Base-by-base conservation (phyloP, 2,329 filamentous ascomycete species). In the Colletotrichum echinochloae region DNA sequence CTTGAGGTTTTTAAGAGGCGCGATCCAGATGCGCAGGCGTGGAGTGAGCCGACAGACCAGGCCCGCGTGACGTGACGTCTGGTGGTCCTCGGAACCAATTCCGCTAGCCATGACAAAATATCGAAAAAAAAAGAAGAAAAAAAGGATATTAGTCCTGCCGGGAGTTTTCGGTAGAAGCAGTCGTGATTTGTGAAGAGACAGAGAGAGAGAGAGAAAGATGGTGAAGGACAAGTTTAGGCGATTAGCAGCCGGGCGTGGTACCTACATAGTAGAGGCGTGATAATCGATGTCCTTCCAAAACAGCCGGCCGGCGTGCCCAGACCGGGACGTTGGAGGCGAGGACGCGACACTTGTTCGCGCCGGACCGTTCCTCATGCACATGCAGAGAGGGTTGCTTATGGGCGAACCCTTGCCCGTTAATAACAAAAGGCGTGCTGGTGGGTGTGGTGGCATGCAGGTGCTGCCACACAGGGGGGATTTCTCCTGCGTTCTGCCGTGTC, bases 291-390 rank as follows among this genome's bases (percentile, higher is more conserved):
- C 46, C 18, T 54, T 23, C 30, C 66, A 57, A 26, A 52, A 46
- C n/a, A 28, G 18, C 41, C n/a, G 52, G 18, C 41, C n/a, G 52
- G 66, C 37, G 35, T 26, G 26, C 1, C 9, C 16, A 60, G 35
- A 37, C 46, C 52, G 37, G 61, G 48, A 49, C 28, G 26, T 44
- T 65, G 51, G 39, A 46, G 54, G n/a, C n/a, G n/a, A n/a, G 18
- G 49, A 70, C 56, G 66, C 63, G 49, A 70, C 49, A 56, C 56
- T 51, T 51, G 63, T 39, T 26, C 56, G 64, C 68, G 57, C 35
- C 64, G 65, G 68, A 54, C 64, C 68, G 64, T 67, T 67, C 64
- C 67, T 67, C 57, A 63, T 70, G 68, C 68, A 63, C 57, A 70
- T 70, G 64, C 64, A 67, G 67, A 70, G 68, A 59, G 44, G 64